These are phyloP conservation scores for Hypoxylon rickii DNA, from an alignment of 495 filamentous ascomycete species.

Conservation along the genomic window DNA sequence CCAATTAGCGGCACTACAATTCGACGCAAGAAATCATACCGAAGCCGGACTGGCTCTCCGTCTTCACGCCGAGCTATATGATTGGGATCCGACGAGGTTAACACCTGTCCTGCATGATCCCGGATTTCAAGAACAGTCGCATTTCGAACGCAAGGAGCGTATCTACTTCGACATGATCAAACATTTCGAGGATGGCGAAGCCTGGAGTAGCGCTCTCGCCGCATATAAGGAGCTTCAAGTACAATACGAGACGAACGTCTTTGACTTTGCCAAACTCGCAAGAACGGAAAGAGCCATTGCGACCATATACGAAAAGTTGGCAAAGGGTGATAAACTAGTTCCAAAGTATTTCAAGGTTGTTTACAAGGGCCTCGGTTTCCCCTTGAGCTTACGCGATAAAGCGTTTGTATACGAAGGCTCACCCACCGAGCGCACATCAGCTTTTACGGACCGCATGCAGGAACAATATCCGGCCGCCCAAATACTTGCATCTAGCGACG, in stretches of 20 bases:
- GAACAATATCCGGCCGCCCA: slow-evolving; percentile 87
- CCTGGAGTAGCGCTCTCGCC: slow-evolving; percentile 87
- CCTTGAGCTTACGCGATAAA: slow-evolving; percentile 77
- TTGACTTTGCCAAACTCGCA: slow-evolving; percentile 91
- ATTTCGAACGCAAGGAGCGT: slow-evolving; percentile 91
- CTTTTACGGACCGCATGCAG: slow-evolving; percentile 91
- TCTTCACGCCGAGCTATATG: slow-evolving; percentile 90
- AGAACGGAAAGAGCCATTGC: slow-evolving; percentile 90
- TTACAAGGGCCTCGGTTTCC: slow-evolving; percentile 92
- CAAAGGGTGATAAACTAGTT: slow-evolving; percentile 74
- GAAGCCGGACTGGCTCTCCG: slow-evolving; percentile 91
- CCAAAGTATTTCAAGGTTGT: slow-evolving; percentile 91
- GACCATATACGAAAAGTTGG: slow-evolving; percentile 85
- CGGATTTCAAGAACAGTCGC: slow-evolving; percentile 76
- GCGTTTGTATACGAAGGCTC: slow-evolving; percentile 90
- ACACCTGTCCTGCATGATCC: slow-evolving; percentile 74
- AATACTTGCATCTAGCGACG: slow-evolving; percentile 70
- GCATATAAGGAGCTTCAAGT: slow-evolving; percentile 87
- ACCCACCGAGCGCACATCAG: slow-evolving; percentile 72
- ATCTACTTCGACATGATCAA: slow-evolving; percentile 95
- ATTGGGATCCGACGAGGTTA: slow-evolving; percentile 78
- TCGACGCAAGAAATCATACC: slow-evolving; percentile 74
- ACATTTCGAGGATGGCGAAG: slow-evolving; percentile 87
- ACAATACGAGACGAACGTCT: slow-evolving; percentile 87
- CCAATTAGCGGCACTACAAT: slow-evolving; percentile 81